Conservation (phyloP, 2,329 filamentous ascomycete species). For the Fusarium azukiicola region DNA sequence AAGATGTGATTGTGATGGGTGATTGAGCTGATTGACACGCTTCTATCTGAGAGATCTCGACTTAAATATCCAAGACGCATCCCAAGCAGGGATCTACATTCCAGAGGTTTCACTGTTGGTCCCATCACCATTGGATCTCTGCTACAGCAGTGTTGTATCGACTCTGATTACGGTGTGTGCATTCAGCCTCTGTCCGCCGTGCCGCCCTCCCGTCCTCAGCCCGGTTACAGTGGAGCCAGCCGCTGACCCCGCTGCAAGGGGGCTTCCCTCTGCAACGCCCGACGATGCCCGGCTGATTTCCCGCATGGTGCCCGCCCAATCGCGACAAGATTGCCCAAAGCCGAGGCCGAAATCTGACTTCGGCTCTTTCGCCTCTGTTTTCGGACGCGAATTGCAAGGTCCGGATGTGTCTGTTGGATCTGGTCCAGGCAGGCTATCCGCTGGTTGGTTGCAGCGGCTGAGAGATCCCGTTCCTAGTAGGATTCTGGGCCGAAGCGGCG, state of each 20-base stretch:
- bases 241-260: conserved; percentile 10
- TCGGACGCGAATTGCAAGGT: not conserved
- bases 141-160: not conserved
- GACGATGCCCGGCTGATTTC: conserved; percentile 18
- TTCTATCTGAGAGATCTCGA: not conserved
- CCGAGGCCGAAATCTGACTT: conserved; percentile 36
- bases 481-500: not conserved
- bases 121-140: not conserved
- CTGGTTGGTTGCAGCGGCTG: not conserved
- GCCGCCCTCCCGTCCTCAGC: not conserved
- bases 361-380: conserved; percentile 9
- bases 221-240: conserved; percentile 5
- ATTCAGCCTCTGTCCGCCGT: too few relatives aligned
- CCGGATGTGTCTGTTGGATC: not conserved
- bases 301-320: conserved; percentile 24
- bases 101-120: not conserved
- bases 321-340: conserved; percentile 31
- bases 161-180: conserved; percentile 2
- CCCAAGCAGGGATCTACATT: not conserved
- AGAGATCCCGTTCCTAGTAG: not conserved
- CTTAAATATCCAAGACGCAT: not conserved
- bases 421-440: not conserved
- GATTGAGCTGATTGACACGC: conserved; percentile 3
- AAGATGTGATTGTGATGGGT: not conserved
- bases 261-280: conserved; percentile 4